A percentile compares a stretch with the other conserved stretches of the same genome.
Conservation (phyloP, 2,329 filamentous ascomycete species). For the Pseudocercospora musae region DNA sequence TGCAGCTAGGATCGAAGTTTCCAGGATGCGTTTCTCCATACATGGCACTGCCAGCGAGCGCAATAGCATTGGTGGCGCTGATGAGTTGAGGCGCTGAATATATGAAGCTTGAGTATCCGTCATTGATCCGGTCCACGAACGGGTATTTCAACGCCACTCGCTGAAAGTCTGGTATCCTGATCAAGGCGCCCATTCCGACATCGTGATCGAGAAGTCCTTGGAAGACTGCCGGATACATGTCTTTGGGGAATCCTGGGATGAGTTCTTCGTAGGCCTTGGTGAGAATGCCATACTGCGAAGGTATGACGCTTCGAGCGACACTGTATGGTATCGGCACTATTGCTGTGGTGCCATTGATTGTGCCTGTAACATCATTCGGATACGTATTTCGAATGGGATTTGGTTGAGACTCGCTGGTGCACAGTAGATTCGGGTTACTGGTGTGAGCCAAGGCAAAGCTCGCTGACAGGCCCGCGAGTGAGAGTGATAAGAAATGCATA, state of each 20-base stretch:
- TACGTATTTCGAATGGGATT: slow-evolving; percentile 14
- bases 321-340: slow-evolving; percentile 18
- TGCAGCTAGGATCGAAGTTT: slow-evolving; percentile 13
- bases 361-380: slow-evolving; percentile 15
- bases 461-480: not conserved
- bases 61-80: slow-evolving; percentile 5
- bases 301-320: slow-evolving; percentile 13
- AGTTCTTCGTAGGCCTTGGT: slow-evolving; percentile 13
- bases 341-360: slow-evolving; percentile 19
- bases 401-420: slow-evolving; percentile 15
- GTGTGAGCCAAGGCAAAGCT: not conserved
- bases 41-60: slow-evolving; percentile 1
- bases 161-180: slow-evolving; percentile 16
- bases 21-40: slow-evolving; percentile 12
- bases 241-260: slow-evolving; percentile 10
- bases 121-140: slow-evolving; percentile 16
- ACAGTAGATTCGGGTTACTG: not conserved
- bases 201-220: slow-evolving; percentile 14
- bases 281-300: slow-evolving; percentile 16
- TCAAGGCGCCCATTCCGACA: slow-evolving; percentile 1
- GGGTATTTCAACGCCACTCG: slow-evolving; percentile 11
- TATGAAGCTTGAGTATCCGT: slow-evolving; percentile 16
- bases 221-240: slow-evolving; percentile 16
- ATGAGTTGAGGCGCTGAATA: slow-evolving; percentile 13
- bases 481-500: not conserved